Percentiles rank a stretch among this genome's conserved stretches.
phyloP scores from a whole-genome alignment of 2,329 filamentous ascomycete genomes.

The Clonostachys byssicola region DNA sequence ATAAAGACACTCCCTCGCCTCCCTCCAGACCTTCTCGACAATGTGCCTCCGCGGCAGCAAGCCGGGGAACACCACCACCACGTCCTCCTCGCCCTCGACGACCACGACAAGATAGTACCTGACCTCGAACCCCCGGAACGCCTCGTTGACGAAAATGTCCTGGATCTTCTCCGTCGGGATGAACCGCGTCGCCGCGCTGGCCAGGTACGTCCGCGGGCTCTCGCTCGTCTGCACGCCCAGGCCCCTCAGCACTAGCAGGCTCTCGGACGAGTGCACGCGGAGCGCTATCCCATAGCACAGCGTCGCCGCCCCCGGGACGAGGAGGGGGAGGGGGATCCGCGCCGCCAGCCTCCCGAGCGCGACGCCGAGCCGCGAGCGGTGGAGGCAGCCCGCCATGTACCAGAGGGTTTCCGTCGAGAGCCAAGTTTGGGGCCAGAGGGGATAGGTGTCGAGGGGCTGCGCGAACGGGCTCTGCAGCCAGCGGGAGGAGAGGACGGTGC shows the following conservation, averaged over 20 bases:
- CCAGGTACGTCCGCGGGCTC: conserved; percentile 57
- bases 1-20: conserved; percentile 76
- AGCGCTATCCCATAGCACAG: conserved; percentile 39
- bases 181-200: conserved; percentile 43
- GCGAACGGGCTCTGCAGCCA: conserved; percentile 30
- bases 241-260: conserved; percentile 80
- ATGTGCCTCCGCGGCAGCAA: conserved; percentile 71
- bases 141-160: conserved; percentile 93
- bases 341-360: conserved; percentile 22
- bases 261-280: conserved; percentile 64
- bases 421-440: conserved; percentile 7
- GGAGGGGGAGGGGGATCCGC: conserved; percentile 29
- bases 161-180: conserved; percentile 91
- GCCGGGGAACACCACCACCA: conserved; percentile 91
- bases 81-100: conserved; percentile 80
- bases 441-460: conserved; percentile 5
- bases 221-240: conserved; percentile 86
- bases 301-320: conserved; percentile 26
- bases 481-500: conserved; percentile 46
- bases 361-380: conserved; percentile 23
- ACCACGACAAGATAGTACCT: conserved; percentile 86
- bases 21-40: conserved; percentile 87
- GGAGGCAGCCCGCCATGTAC: conserved; percentile 15
- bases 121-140: conserved; percentile 88
- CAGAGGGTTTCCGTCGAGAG: conserved; percentile 14